A percentile compares a stretch with the other conserved stretches of the same genome.
Conservation (phyloP, 1,284 basidiomycete species). For the Leccinum glutinopallens region DNA sequence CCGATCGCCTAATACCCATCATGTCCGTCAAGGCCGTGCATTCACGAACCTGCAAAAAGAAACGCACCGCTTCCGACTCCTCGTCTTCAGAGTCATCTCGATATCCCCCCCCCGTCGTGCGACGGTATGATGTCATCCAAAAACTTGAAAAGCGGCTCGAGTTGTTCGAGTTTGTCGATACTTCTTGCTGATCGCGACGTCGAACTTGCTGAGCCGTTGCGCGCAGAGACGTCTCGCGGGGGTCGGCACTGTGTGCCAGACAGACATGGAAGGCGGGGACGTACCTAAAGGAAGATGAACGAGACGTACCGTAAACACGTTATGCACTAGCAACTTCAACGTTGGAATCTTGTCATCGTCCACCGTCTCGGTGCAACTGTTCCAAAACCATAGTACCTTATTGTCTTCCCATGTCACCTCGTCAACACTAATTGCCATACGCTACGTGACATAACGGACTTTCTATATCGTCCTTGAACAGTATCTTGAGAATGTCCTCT, state of each 20-base stretch:
- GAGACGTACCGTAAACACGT: slow-evolving; percentile 57
- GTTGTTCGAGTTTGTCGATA: slow-evolving; percentile 56
- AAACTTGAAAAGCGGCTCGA: slow-evolving; percentile 64
- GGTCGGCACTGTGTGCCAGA: slow-evolving; percentile 63
- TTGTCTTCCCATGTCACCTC: too few relatives aligned
- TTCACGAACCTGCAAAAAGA: not conserved
- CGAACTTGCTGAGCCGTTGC: slow-evolving; percentile 83
- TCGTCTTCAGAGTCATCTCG: slow-evolving; percentile 42
- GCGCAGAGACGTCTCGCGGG: slow-evolving; percentile 68
- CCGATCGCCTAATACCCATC: slow-evolving; percentile 43
- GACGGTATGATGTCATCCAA: slow-evolving; percentile 61
- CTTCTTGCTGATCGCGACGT: slow-evolving; percentile 64
- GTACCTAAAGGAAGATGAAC: not conserved
- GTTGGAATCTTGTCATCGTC: slow-evolving; percentile 70
- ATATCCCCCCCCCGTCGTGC: slow-evolving; percentile 54
- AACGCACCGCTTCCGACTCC: slow-evolving; percentile 47
- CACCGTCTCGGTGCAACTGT: slow-evolving; percentile 71
- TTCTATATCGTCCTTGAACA: too few relatives aligned
- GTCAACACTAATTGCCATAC: too few relatives aligned
- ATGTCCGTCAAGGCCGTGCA: not conserved
- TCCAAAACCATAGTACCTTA: slow-evolving; percentile 49
- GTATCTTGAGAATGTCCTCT: too few relatives aligned
- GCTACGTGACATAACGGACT: too few relatives aligned
- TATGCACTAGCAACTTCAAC: slow-evolving; percentile 64
- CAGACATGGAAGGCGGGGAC: not conserved